phyloP scores from a whole-genome alignment of 2,329 filamentous ascomycete species.

The Epichloe elymi region DNA sequence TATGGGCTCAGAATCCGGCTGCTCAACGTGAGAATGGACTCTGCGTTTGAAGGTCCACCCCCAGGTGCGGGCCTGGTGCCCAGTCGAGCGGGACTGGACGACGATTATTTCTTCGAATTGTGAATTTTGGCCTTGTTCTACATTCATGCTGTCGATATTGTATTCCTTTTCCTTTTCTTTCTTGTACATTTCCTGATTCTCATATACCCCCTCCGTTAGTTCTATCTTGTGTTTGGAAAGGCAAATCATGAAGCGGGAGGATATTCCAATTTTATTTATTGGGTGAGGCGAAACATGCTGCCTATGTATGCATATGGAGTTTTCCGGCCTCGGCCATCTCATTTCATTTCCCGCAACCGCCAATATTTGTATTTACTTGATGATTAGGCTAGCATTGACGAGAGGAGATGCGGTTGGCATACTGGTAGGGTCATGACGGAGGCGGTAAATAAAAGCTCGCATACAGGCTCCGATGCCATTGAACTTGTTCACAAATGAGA shows the following conservation, averaged over 20 bases:
- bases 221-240: neutral
- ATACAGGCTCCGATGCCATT: neutral
- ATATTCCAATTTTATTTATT: neutral
- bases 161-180: neutral
- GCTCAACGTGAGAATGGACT: constrained; percentile 81
- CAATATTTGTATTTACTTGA: neutral
- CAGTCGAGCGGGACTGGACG: constrained; percentile 71
- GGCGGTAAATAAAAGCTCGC: neutral
- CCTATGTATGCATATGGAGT: neutral
- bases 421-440: neutral
- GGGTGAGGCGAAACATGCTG: neutral
- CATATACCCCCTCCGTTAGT: constrained; percentile 1
- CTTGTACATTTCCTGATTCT: neutral
- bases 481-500: neutral
- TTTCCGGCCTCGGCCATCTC: neutral
- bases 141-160: no score
- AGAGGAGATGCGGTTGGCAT: neutral
- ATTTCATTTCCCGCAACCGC: no score
- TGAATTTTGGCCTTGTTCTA: constrained; percentile 15
- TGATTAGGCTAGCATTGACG: neutral
- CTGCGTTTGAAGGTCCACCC: constrained; percentile 50
- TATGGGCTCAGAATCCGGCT: constrained; percentile 89
- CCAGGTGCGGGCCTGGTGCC: constrained; percentile 66
- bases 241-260: neutral
- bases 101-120: constrained; percentile 86